Evolutionary conservation across 345 rosid genomes (phyloP), one percentile per base, ranked within the genome.

Genomic region (Mercurialis annua): DNA sequence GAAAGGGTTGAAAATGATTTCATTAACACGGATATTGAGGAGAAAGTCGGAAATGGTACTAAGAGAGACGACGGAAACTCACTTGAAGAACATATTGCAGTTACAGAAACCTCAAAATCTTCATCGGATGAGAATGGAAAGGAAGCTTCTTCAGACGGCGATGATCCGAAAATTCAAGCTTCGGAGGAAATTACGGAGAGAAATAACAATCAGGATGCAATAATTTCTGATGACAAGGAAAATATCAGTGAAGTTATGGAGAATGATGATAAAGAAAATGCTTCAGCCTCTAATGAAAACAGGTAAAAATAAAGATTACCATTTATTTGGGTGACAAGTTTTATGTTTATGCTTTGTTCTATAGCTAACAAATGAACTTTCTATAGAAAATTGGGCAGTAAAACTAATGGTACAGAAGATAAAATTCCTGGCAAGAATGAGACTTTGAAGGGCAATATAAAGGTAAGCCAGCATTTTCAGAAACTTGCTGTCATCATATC

Each of bases 221-320:
- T 48, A 49, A 63, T 62, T 62, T 50, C 71, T 2, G 64, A 76
- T 65, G 67, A 27, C 36, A 70, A 75, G 44, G 82, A 49, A 34
- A 81, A 72, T 24, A 70, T 64, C 10, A 46, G 40, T 55, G 71
- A 59, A 53, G 76, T 52, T 24, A 33, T 70, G 68, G 79, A 74
- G 18, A 64, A 67, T 47, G 82, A 79, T 2, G 80, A 84, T 23
- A 88, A 86, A 68, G 92, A 90, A 76, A 87, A 87, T 68, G 69
- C 71, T 66, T 66, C 81, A 52, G 78, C 81, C 61, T 71, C 77
- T 18, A 77, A 79, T 72, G 80, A 20, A 66, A 82, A 90, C 70
- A 86, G 86, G 97, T 86, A 62, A 18, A 65, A 6, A 67, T 64
- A 36, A 14, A 30, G 4, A 30, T 43, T 33, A 8, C n/a, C 20